Conservation (phyloP, 2,329 filamentous ascomycete genomes). For the Acarospora socialis region DNA sequence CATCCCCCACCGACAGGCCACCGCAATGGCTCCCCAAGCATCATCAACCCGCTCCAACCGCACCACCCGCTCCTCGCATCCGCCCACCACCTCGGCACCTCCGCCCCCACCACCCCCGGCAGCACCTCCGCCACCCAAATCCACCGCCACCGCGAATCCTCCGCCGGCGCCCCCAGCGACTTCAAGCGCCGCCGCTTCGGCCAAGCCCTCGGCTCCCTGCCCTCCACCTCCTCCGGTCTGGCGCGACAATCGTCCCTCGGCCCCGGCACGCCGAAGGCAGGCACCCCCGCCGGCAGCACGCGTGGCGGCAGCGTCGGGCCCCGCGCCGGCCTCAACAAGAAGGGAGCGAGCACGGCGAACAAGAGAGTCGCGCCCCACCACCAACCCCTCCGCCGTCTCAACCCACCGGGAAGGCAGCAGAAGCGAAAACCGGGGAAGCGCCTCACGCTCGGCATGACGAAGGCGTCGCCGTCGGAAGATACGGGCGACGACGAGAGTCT, state of each 20-base stretch:
- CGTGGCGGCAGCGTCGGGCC: slow-evolving; percentile 49
- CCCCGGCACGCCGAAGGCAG: slow-evolving; percentile 48
- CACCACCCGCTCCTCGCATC: slow-evolving; percentile 23
- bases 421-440: slow-evolving; percentile 20
- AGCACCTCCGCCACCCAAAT: slow-evolving; percentile 12
- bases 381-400: slow-evolving; percentile 28
- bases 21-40: slow-evolving; percentile 18
- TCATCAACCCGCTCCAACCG: slow-evolving; percentile 16
- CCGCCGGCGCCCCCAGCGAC: slow-evolving; percentile 37
- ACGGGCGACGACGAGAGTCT: slow-evolving; percentile 40
- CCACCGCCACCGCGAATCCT: slow-evolving; percentile 40
- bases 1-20: slow-evolving; percentile 21
- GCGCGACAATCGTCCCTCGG: slow-evolving; percentile 48
- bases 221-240: slow-evolving; percentile 38
- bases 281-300: slow-evolving; percentile 32
- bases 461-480: slow-evolving; percentile 26
- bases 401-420: slow-evolving; percentile 18
- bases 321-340: slow-evolving; percentile 24
- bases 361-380: slow-evolving; percentile 44
- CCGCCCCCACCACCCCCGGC: slow-evolving; percentile 18
- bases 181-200: slow-evolving; percentile 46
- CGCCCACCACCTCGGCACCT: slow-evolving; percentile 18
- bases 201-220: slow-evolving; percentile 37
- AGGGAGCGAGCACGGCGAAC: slow-evolving; percentile 28
- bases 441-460: slow-evolving; percentile 25